Conservation (phyloP, 305 asterid genomes). For the Ajuga reptans region DNA sequence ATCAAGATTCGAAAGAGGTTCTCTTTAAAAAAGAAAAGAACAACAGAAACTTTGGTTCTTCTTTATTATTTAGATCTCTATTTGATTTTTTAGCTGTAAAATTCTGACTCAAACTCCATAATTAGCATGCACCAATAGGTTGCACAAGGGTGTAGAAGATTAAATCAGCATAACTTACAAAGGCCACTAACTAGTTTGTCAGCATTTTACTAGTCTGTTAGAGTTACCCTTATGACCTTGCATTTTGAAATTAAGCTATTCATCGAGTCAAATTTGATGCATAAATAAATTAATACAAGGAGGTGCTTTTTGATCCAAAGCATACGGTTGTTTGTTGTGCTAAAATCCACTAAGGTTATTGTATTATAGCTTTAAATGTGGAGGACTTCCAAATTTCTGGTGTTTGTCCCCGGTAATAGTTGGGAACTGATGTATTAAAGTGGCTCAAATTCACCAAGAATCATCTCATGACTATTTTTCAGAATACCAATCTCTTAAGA, state of each 20-base stretch:
- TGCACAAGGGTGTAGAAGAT: neutral
- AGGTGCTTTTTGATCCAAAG: neutral
- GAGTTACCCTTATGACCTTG: neutral
- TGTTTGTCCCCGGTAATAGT: neutral
- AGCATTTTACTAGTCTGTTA: neutral
- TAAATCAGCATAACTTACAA: no score
- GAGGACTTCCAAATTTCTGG: neutral
- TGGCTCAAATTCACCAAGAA: neutral
- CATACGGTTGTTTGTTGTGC: neutral
- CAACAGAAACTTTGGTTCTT: neutral
- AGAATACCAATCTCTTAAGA: neutral
- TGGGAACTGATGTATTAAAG: neutral
- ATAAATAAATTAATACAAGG: neutral
- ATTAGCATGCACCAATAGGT: neutral
- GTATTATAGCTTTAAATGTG: neutral
- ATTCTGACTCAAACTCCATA: neutral
- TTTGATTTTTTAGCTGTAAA: neutral
- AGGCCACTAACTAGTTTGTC: neutral
- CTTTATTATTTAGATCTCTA: neutral
- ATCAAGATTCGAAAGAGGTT: slow-evolving; percentile 53
- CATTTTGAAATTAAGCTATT: neutral
- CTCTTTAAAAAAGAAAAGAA: neutral
- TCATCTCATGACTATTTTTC: neutral
- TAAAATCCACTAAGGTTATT: neutral
- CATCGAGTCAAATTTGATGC: neutral